Conservation (phyloP, 768 basidiomycete genomes). For the Rossbeevera mucosa region DNA sequence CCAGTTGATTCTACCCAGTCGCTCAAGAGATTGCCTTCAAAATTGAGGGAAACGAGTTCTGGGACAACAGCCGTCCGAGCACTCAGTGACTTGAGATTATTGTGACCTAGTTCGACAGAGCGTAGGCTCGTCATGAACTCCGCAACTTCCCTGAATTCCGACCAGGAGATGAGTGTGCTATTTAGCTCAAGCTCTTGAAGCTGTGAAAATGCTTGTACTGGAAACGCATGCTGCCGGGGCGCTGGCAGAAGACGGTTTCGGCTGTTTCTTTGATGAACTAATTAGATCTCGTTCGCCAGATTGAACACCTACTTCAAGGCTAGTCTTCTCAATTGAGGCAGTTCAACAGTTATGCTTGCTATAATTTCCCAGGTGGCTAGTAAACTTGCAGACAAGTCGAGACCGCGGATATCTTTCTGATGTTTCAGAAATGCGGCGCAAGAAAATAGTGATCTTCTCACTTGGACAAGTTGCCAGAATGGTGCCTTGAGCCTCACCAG, state of each 20-base stretch:
- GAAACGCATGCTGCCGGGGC: conserved; percentile 18
- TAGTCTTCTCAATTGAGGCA: conserved; percentile 60
- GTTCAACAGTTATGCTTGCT: conserved; percentile 54
- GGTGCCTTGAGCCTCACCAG: conserved; percentile 44
- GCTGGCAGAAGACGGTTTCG: conserved; percentile 58
- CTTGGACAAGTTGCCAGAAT: conserved; percentile 62
- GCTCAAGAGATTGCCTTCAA: conserved; percentile 61
- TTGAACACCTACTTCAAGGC: conserved; percentile 68
- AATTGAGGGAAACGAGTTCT: conserved; percentile 52
- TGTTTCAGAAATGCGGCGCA: conserved; percentile 10
- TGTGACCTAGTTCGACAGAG: conserved; percentile 68
- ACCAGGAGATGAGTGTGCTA: conserved; percentile 67
- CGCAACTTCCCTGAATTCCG: conserved; percentile 51
- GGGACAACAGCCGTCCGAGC: conserved; percentile 12
- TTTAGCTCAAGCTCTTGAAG: conserved; percentile 72
- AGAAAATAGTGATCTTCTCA: conserved; percentile 40
- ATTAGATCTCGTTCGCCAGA: conserved; percentile 11
- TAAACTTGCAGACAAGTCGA: conserved; percentile 79
- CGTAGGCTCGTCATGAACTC: conserved; percentile 50
- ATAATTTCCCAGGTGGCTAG: conserved; percentile 68
- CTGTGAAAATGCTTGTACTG: conserved; percentile 42
- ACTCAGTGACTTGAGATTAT: conserved; percentile 42
- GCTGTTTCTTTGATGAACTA: conserved; percentile 37
- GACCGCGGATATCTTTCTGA: conserved; percentile 60
- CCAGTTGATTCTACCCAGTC: conserved; percentile 52